Base-by-base conservation (phyloP, 2,329 filamentous ascomycete genomes). In the Cladosporium colombiae region DNA sequence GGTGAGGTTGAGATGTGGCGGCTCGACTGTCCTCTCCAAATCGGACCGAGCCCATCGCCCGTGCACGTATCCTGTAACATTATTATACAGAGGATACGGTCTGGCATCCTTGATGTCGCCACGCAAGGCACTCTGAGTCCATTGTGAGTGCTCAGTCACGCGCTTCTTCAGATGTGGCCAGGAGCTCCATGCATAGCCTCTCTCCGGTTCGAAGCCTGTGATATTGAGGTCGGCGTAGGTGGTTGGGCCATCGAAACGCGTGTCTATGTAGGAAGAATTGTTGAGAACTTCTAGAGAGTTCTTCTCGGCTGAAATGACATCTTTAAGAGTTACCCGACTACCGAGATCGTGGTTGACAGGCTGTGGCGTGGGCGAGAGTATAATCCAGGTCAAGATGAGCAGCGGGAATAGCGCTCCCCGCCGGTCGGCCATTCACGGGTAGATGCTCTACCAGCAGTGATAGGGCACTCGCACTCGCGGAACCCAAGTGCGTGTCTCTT, bases 131-230 rank as follows among this genome's bases (percentile, higher is more conserved):
- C 70, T 72, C 44, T 67, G 62, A 13, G 70, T 71, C 62, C 72
- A 71, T 23, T 78, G 75, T 23, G 84, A 74, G 68, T 84, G 89
- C 70, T 88, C 82, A 64, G 85, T 81, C 64, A 88, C 91, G 69
- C 86, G 85, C 67, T 88, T 80, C 74, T 86, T 88, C 66, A 93
- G 92, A 1, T 81, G 79, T 0, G 82, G 81, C 25, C 97, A 81
- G 65, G 92, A 83, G 37, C 89, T 85, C 93, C 93, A 97, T 1
- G 87, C 89, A 77, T 91, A 92, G 5, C 85, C 87, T 78, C 96
- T 91, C 23, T 88, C 84, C 56, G 87, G 81, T 58, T 90, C 86
- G 68, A 96, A 88, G 0, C 94, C 94, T 2, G 91, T 91, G 61
- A 97, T 81, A 61, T 83, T 83, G 66, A 79, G 68, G 62, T 85